Percentiles rank a stretch among this genome's conserved stretches.
Evolutionary conservation across 441 rosid species (phyloP).

Genomic region (Capsella rubella): DNA sequence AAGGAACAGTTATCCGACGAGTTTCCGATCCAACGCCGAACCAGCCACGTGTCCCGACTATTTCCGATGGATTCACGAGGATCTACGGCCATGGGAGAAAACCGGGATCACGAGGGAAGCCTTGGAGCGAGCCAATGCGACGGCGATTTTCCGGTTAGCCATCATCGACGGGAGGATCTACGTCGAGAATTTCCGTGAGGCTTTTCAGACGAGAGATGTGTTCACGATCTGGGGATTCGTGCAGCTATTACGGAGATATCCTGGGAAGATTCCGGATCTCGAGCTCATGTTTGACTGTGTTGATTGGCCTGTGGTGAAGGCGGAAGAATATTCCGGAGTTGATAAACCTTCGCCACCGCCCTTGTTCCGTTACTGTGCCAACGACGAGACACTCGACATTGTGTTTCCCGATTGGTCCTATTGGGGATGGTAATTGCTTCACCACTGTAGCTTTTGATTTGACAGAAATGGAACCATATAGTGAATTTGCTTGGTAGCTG

Average conservation of each 20-base stretch:
- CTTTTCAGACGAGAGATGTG: constrained; percentile 62
- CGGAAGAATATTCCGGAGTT: constrained; percentile 38
- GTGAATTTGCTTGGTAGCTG: neutral
- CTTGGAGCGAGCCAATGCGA: constrained; percentile 52
- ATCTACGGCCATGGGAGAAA: constrained; percentile 64
- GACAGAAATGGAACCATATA: constrained; percentile 9
- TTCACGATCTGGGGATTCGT: constrained; percentile 69
- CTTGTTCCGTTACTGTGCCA: constrained; percentile 46
- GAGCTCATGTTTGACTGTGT: constrained; percentile 50
- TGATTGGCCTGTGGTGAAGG: constrained; percentile 47
- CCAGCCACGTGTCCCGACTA: constrained; percentile 55
- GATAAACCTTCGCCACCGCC: constrained; percentile 29
- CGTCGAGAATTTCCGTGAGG: constrained; percentile 53
- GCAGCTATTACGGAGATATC: constrained; percentile 58
- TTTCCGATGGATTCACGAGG: constrained; percentile 78
- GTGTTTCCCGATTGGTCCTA: constrained; percentile 50
- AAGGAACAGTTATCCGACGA: constrained; percentile 33
- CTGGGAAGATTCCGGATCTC: constrained; percentile 47
- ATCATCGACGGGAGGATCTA: constrained; percentile 59
- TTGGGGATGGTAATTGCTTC: constrained; percentile 48
- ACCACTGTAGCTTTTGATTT: neutral
- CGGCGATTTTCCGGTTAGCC: constrained; percentile 61
- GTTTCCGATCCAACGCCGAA: constrained; percentile 19
- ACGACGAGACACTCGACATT: constrained; percentile 47
- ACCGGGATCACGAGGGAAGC: constrained; percentile 62